Conservation (phyloP, 2,329 filamentous ascomycete genomes). For the Clonostachys rhizophaga region DNA sequence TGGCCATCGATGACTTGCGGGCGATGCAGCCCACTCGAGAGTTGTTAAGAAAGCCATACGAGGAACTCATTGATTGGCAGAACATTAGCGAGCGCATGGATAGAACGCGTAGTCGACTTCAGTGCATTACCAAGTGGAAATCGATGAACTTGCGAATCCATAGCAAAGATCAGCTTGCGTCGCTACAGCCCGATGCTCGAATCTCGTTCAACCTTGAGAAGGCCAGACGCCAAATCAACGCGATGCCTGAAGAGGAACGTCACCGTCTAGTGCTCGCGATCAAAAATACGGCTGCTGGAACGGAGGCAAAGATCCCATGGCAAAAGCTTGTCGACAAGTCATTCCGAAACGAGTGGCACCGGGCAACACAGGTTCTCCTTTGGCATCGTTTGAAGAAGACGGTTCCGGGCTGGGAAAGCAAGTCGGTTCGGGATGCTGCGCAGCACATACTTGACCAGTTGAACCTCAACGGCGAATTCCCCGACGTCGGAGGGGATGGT, state of each 20-base stretch:
- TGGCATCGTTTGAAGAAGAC: conserved; percentile 30
- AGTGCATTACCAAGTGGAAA: conserved; percentile 67
- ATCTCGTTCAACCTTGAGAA: conserved; percentile 36
- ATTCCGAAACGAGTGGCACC: conserved; percentile 31
- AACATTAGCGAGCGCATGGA: conserved; percentile 59
- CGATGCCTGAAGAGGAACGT: conserved; percentile 38
- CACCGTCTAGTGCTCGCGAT: conserved; percentile 37
- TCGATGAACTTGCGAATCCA: conserved; percentile 27
- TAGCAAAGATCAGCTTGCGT: conserved; percentile 23
- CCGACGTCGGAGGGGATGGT: conserved; percentile 19
- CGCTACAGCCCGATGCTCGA: conserved; percentile 19
- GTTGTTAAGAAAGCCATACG: conserved; percentile 33
- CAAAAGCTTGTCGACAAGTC: conserved; percentile 30
- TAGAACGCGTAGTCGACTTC: conserved; percentile 57
- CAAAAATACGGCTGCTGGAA: conserved; percentile 27
- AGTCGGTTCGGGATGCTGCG: conserved; percentile 25
- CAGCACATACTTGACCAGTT: conserved; percentile 26
- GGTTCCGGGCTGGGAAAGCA: conserved; percentile 21
- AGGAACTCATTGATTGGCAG: conserved; percentile 60
- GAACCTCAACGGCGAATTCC: conserved; percentile 20
- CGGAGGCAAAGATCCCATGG: conserved; percentile 47
- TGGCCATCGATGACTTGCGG: conserved; percentile 34
- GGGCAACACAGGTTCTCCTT: conserved; percentile 26
- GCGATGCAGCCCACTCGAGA: conserved; percentile 21
- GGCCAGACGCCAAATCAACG: conserved; percentile 32